These are phyloP conservation scores for Voacanga thouarsii DNA, from an alignment of 257 asterid genomes.

Conservation along the genomic window DNA sequence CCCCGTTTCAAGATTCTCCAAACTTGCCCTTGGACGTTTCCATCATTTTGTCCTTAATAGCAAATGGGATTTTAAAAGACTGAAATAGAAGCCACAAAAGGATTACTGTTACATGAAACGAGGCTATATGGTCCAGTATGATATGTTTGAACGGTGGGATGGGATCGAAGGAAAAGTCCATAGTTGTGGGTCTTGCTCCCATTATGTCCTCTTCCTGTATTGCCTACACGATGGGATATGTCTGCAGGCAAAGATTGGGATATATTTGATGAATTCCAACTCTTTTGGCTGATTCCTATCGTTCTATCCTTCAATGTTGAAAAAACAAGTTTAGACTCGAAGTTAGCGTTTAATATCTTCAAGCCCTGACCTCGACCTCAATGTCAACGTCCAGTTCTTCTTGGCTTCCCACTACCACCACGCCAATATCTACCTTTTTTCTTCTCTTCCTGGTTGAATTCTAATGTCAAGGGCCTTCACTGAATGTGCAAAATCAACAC, in stretches of 20 bases:
- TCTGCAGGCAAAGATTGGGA: constrained; percentile 9
- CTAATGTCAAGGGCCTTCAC: neutral
- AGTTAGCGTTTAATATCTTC: neutral
- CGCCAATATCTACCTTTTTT: neutral
- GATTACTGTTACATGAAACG: neutral
- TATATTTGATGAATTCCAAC: neutral
- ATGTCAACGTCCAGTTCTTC: neutral
- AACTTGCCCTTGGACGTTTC: neutral
- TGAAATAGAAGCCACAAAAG: too few species aligned
- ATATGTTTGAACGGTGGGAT: neutral
- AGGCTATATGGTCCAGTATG: neutral
- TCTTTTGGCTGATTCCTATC: neutral
- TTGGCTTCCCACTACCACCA: neutral
- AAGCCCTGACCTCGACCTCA: neutral
- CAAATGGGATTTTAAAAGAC: neutral
- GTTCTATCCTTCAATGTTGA: neutral
- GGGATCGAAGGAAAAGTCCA: neutral
- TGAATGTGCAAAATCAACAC: neutral
- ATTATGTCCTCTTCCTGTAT: neutral
- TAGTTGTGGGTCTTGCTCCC: constrained; percentile 5
- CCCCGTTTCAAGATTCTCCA: neutral
- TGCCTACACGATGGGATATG: constrained; percentile 7
- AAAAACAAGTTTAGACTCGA: neutral
- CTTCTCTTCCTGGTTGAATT: neutral
- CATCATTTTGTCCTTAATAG: neutral